Percentiles rank a stretch among this genome's conserved stretches.
Conservation (phyloP, 139 green algal species). For the Chlorella sp. region DNA sequence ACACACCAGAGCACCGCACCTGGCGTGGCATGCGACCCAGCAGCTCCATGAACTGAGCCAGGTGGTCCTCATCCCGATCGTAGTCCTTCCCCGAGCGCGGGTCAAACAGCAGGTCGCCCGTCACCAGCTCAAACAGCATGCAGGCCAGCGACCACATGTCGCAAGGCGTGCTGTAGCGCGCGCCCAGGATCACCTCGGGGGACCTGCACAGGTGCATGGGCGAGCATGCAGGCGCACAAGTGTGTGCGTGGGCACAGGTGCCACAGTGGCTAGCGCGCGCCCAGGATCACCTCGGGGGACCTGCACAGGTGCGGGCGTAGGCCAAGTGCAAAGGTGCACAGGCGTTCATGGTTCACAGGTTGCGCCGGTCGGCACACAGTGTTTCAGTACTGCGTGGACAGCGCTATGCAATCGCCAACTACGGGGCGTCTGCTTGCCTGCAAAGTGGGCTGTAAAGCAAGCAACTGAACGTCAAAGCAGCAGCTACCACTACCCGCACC, state of each 20-base stretch:
- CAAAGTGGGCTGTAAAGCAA: no score
- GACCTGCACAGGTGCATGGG: no score
- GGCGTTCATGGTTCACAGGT: no score
- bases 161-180: conserved; percentile 79
- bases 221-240: no score
- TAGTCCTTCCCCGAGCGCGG: conserved; percentile 62
- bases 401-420: no score
- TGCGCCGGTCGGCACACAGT: no score
- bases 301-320: no score
- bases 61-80: conserved; percentile 93
- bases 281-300: conserved; percentile 51
- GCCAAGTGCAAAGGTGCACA: no score
- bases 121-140: conserved; percentile 97
- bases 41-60: conserved; percentile 96
- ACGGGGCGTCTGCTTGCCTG: no score
- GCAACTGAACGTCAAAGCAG: no score
- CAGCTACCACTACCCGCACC: neutral
- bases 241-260: no score
- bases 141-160: conserved; percentile 98
- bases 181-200: conserved; percentile 48
- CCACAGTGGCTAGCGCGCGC: conserved; percentile 84
- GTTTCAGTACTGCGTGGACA: no score
- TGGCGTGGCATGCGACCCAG: conserved; percentile 77
- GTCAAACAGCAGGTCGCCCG: conserved; percentile 97
- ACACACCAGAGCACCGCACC: conserved; percentile 16